Evolutionary conservation across 2,329 filamentous ascomycete species (phyloP), one percentile per base, ranked within the genome.

Genomic region (Aspergillus sp.): DNA sequence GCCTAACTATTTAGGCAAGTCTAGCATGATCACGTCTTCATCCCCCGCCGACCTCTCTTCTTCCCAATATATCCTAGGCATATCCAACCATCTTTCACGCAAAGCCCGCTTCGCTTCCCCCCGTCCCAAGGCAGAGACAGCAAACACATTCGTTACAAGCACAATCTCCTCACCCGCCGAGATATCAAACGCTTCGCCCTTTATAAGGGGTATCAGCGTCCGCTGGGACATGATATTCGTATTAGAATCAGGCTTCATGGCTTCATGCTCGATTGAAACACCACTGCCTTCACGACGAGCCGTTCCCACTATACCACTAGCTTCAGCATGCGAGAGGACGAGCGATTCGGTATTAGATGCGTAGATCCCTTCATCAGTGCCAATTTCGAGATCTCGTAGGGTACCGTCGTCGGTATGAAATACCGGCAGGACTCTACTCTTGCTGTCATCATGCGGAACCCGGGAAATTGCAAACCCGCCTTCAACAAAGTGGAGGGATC

Each of bases 161-260:
- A 18, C 20, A 13, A 45, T 34, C n/a, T 50, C 42, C 1, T 17
- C 18, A 3, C 30, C 20, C 3, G 20, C 6, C 3, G 32, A 30
- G 5, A 50, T 5, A 39, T 56, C 53, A 36, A 56, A 39, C 1
- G 58, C 9, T 12, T 49, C 60, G 36, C 58, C 52, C 15, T 15
- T 56, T 1, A 56, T 7, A 3, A 58, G 58, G n/a, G 69, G 69
- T 3, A 72, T 65, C 34, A 69, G 49, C 5, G 64, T 69, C 30
- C 67, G 56, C 51, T 65, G 64, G 22, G 50, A 57, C 17, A 64
- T 57, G 26, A 72, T 51, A 60, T 70, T 72, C 3, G 69, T 71
- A 60, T 72, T 72, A n/a, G 69, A 60, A 53, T 71, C 68, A 3
- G 68, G 65, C 44, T 68, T 68, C 48, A 70, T 34, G 7, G 43